Evolutionary conservation across 2,329 filamentous ascomycete genomes (phyloP).

Genomic region (Colletotrichum endophyticum): DNA sequence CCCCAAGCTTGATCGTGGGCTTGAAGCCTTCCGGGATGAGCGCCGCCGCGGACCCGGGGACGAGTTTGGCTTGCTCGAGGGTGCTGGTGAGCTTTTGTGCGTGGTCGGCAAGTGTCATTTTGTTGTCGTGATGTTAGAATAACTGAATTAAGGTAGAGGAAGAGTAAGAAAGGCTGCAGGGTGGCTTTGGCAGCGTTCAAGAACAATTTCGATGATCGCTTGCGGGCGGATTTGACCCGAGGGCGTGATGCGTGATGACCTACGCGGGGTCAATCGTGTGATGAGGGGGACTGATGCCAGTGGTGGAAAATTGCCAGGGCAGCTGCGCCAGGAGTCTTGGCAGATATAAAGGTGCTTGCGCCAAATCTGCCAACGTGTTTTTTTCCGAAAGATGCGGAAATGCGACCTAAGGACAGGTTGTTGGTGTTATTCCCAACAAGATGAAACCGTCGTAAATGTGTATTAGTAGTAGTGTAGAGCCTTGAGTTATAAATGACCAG

Average conservation of each 20-base stretch:
- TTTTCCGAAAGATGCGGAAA: background rate
- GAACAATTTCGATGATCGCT: background rate
- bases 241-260: constrained; percentile 5
- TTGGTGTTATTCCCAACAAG: background rate
- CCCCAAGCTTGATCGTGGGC: constrained; percentile 41
- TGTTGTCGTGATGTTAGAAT: background rate
- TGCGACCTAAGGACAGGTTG: background rate
- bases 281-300: background rate
- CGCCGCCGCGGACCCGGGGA: constrained; percentile 40
- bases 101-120: constrained; percentile 23
- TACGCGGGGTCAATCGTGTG: constrained; percentile 8
- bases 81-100: constrained; percentile 29
- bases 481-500: no score
- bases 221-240: constrained; percentile 13
- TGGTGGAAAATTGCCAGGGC: constrained; percentile 13
- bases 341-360: background rate
- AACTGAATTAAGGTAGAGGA: background rate
- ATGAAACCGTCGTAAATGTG: no score
- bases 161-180: no score
- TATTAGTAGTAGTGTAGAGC: no score
- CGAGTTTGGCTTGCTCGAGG: constrained; percentile 41
- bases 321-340: constrained; percentile 11
- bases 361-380: background rate
- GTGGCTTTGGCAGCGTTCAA: background rate
- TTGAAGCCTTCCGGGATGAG: constrained; percentile 48